Evolutionary conservation across 2,329 filamentous ascomycete genomes (phyloP).

Genomic region (Tolypocladium tropicale): DNA sequence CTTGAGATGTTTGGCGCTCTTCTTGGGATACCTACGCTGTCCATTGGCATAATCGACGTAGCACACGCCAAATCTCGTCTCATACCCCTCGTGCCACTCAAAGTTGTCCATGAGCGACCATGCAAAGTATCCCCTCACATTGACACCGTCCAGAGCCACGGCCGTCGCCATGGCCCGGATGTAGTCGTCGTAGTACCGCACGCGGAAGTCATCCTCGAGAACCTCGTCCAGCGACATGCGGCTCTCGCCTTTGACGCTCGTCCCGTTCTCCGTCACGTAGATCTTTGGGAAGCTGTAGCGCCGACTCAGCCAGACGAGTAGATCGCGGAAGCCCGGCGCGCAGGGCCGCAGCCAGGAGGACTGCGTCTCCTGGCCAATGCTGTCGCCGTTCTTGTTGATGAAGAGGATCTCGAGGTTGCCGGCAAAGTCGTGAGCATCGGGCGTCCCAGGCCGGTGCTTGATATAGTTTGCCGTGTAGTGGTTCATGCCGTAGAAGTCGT

Average conservation of each 20-base stretch:
- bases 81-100: slow-evolving; percentile 86
- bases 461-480: slow-evolving; percentile 87
- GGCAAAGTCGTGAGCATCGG: slow-evolving; percentile 56
- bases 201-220: slow-evolving; percentile 72
- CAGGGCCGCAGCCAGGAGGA: slow-evolving; percentile 72
- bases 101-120: slow-evolving; percentile 90
- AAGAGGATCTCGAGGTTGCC: slow-evolving; percentile 68
- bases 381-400: slow-evolving; percentile 59
- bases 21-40: slow-evolving; percentile 74
- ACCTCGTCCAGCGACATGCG: slow-evolving; percentile 61
- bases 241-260: slow-evolving; percentile 74
- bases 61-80: slow-evolving; percentile 75
- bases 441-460: slow-evolving; percentile 53
- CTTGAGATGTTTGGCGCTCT: slow-evolving; percentile 65
- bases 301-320: slow-evolving; percentile 67
- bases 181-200: slow-evolving; percentile 69
- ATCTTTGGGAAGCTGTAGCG: slow-evolving; percentile 69
- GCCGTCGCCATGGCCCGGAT: slow-evolving; percentile 68
- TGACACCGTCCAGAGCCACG: slow-evolving; percentile 59
- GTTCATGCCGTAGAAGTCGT: slow-evolving; percentile 94
- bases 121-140: slow-evolving; percentile 71
- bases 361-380: slow-evolving; percentile 74
- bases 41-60: slow-evolving; percentile 74
- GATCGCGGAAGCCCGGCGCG: slow-evolving; percentile 64
- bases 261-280: slow-evolving; percentile 85